Percentiles rank a stretch among this genome's conserved stretches.
These are phyloP conservation scores for Macadamia tetraphylla DNA, from an alignment of 164 flowering plant genomes.

Conservation along the genomic window DNA sequence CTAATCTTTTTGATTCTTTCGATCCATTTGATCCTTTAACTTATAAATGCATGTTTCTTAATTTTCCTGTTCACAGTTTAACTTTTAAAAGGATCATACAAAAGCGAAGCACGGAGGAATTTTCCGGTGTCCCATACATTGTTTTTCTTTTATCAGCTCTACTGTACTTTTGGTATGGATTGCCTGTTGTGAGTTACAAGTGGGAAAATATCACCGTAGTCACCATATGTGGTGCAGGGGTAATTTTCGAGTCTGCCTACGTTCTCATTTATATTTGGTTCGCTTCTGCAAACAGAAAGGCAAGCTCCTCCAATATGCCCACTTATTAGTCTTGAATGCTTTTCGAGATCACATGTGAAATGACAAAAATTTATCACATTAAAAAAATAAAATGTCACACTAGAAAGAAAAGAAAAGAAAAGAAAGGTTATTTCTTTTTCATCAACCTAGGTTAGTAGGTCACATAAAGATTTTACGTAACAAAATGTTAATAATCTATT, in stretches of 20 bases:
- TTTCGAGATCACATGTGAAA: too few species aligned
- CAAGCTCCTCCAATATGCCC: slow-evolving; percentile 10
- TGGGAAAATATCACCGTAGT: slow-evolving; percentile 55
- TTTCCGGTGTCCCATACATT: slow-evolving; percentile 54
- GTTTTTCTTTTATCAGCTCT: slow-evolving; percentile 44
- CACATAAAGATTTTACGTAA: not conserved
- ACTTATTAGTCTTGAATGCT: too few species aligned
- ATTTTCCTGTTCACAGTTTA: slow-evolving; percentile 26
- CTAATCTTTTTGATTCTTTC: not conserved
- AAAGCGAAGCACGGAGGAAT: slow-evolving; percentile 49
- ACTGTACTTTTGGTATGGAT: slow-evolving; percentile 57
- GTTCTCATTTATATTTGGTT: slow-evolving; percentile 38
- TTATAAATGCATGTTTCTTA: not conserved
- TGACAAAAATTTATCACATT: too few species aligned
- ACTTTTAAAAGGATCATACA: slow-evolving; percentile 44
- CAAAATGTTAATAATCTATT: too few species aligned
- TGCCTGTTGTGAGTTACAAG: slow-evolving; percentile 48
- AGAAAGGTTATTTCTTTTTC: too few species aligned
- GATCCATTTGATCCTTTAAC: not conserved
- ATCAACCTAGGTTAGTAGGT: too few species aligned
- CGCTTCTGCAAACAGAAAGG: slow-evolving; percentile 40
- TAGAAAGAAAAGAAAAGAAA: too few species aligned
- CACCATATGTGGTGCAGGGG: slow-evolving; percentile 45
- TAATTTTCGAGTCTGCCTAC: slow-evolving; percentile 44
- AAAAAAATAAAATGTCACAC: too few species aligned